Evolutionary conservation across 176 grass and related monocot species (phyloP).

Genomic region (Oropetium thomaeum): DNA sequence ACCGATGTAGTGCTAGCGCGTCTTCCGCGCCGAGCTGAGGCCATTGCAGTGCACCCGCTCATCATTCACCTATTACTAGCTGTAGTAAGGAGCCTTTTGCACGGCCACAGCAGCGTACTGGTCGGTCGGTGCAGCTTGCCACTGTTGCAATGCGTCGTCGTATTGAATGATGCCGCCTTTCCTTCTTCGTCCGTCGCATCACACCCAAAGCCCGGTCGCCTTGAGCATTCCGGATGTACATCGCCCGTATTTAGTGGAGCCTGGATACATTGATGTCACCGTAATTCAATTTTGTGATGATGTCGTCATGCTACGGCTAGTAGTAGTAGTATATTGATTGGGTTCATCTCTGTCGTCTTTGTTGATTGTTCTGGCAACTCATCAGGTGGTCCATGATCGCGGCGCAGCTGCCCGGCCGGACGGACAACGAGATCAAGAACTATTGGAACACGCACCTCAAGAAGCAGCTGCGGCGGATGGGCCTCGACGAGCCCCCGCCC

Average conservation of each 20-base stretch:
- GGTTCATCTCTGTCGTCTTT: background rate
- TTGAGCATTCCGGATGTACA: constrained; percentile 1
- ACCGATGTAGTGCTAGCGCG: too few relatives aligned
- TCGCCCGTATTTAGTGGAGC: background rate
- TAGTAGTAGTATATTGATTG: constrained; percentile 32
- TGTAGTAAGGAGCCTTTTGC: background rate
- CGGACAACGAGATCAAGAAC: constrained; percentile 98
- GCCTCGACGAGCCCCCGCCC: constrained; percentile 40
- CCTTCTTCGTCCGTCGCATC: constrained; percentile 12
- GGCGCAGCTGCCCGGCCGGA: constrained; percentile 83
- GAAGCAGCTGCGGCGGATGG: constrained; percentile 82
- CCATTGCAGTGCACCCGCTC: background rate
- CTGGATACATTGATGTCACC: background rate
- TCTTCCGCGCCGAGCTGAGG: background rate
- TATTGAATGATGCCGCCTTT: constrained; percentile 33
- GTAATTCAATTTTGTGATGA: background rate
- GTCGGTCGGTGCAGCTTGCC: background rate
- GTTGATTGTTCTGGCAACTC: background rate
- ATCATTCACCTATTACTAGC: background rate
- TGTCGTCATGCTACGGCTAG: background rate
- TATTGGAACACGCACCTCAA: constrained; percentile 99
- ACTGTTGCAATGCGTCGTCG: constrained; percentile 28
- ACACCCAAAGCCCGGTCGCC: constrained; percentile 4
- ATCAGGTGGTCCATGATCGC: constrained; percentile 97
- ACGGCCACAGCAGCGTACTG: constrained; percentile 3